Evolutionary conservation across 176 grass and related monocot species (phyloP).

Genomic region (Aechmea fasciata): DNA sequence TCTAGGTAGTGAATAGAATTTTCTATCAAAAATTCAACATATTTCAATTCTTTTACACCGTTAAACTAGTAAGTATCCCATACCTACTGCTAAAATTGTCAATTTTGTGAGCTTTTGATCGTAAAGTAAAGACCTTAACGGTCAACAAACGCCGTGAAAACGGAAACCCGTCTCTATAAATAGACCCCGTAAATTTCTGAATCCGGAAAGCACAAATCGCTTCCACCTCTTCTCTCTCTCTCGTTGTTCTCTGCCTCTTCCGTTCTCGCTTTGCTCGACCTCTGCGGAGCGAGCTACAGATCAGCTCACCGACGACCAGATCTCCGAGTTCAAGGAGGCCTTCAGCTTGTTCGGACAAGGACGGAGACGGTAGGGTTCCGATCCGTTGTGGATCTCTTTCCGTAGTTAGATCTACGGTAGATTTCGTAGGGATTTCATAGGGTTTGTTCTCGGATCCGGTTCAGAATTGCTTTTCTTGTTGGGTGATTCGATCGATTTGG

Average conservation of each 20-base stretch:
- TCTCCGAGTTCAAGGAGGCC: conserved; percentile 4
- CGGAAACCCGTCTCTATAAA: neutral
- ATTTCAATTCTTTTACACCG: too few species aligned
- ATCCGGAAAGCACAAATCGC: neutral
- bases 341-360: conserved; percentile 6
- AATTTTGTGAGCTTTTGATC: too few species aligned
- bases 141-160: neutral
- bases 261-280: neutral
- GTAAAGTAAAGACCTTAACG: too few species aligned
- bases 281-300: neutral
- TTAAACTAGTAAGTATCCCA: too few species aligned
- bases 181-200: neutral
- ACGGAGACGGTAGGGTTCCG: neutral
- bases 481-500: too few species aligned
- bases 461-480: too few species aligned
- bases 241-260: neutral
- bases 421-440: neutral
- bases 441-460: too few species aligned
- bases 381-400: neutral
- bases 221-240: neutral
- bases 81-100: too few species aligned
- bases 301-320: conserved; percentile 1
- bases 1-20: too few species aligned
- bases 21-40: too few species aligned
- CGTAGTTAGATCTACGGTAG: neutral